Percentiles rank a stretch among this genome's conserved stretches.
These are phyloP conservation scores for Hyphodiscus hymeniophilus DNA, from an alignment of 495 filamentous ascomycete species.

Conservation along the genomic window DNA sequence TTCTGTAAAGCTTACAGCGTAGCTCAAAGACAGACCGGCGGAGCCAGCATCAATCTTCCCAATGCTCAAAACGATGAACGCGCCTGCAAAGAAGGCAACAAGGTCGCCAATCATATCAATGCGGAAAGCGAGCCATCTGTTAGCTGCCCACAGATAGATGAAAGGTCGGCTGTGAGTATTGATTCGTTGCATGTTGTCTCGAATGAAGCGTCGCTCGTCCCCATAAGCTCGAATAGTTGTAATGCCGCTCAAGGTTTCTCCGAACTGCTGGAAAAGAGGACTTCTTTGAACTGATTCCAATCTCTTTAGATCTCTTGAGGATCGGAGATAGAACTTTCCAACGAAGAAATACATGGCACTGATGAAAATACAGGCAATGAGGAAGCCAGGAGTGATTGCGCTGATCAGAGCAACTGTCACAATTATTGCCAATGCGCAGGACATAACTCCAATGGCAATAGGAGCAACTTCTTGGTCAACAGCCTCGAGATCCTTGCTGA, in stretches of 20 bases:
- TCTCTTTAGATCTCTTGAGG: conserved; percentile 88
- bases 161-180: conserved; percentile 90
- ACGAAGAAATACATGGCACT: conserved; percentile 72
- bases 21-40: conserved; percentile 93
- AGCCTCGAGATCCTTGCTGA: conserved; percentile 94
- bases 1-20: conserved; percentile 95
- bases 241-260: conserved; percentile 89
- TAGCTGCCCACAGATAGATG: conserved; percentile 95
- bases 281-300: conserved; percentile 91
- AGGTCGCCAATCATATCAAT: conserved; percentile 87
- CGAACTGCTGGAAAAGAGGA: conserved; percentile 96
- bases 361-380: conserved; percentile 83
- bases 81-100: conserved; percentile 90
- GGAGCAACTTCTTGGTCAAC: conserved; percentile 95
- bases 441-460: conserved; percentile 61
- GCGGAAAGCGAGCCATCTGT: conserved; percentile 91
- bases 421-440: conserved; percentile 53
- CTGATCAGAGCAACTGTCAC: conserved; percentile 91
- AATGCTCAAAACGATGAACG: conserved; percentile 77
- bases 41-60: conserved; percentile 87
- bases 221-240: conserved; percentile 98
- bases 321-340: conserved; percentile 80
- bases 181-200: conserved; percentile 84
- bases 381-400: conserved; percentile 83
- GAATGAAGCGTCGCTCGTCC: conserved; percentile 85